Evolutionary conservation across 305 asterid genomes (phyloP).

Genomic region (Caryopteris hybrid): DNA sequence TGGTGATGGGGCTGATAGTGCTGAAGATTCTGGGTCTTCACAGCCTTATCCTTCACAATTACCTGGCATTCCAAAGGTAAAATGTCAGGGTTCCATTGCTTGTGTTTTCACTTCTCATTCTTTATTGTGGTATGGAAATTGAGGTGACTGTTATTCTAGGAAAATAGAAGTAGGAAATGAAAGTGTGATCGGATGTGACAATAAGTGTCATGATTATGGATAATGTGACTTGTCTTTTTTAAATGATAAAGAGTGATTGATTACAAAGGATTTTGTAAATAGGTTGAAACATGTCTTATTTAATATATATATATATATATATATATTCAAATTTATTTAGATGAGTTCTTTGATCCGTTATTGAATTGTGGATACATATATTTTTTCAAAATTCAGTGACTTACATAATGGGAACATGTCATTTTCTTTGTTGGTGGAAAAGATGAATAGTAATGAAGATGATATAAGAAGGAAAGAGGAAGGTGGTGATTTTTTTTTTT

Average conservation of each 20-base stretch:
- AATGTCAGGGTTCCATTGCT: neutral
- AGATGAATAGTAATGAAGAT: neutral
- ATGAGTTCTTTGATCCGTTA: neutral
- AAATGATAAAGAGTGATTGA: neutral
- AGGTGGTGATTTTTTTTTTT: too few species aligned
- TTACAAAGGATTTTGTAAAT: neutral
- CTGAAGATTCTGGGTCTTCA: slow-evolving; percentile 88
- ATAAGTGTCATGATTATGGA: neutral
- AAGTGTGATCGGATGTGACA: neutral
- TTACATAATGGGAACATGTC: neutral
- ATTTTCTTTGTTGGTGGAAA: neutral
- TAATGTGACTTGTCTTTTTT: neutral
- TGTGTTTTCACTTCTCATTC: neutral
- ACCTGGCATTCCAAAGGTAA: slow-evolving; percentile 95
- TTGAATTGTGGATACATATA: neutral
- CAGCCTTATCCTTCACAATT: slow-evolving; percentile 83
- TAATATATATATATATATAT: too few species aligned
- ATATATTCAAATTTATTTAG: too few species aligned
- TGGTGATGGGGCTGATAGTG: slow-evolving; percentile 91
- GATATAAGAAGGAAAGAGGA: neutral
- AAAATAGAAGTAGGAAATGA: neutral
- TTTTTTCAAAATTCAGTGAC: neutral
- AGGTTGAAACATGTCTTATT: neutral
- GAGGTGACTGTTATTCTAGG: too few species aligned
- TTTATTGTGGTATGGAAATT: too few species aligned